These are phyloP conservation scores for Spatholobus suberectus DNA, from an alignment of 306 rosid genomes.

Conservation along the genomic window DNA sequence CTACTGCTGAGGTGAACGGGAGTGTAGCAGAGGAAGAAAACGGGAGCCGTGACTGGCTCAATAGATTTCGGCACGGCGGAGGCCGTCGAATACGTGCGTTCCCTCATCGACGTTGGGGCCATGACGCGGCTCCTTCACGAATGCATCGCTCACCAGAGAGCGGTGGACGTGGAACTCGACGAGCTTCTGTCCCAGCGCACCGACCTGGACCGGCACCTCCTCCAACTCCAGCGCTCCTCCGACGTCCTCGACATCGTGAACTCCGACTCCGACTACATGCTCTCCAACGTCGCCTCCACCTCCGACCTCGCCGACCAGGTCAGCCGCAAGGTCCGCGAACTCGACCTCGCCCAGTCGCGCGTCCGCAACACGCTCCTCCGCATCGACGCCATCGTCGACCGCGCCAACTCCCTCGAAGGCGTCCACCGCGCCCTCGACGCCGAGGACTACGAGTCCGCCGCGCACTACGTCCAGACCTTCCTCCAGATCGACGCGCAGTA, in stretches of 20 bases:
- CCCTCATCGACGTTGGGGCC: slow-evolving; percentile 54
- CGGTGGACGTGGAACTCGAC: slow-evolving; percentile 71
- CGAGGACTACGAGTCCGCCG: slow-evolving; percentile 79
- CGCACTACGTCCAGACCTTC: slow-evolving; percentile 65
- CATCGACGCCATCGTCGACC: slow-evolving; percentile 83
- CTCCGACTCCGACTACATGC: slow-evolving; percentile 66
- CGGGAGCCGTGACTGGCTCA: slow-evolving; percentile 30
- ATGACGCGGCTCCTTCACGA: slow-evolving; percentile 56
- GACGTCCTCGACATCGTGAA: slow-evolving; percentile 74
- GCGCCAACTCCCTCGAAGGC: slow-evolving; percentile 80
- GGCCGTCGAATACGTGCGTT: slow-evolving; percentile 48
- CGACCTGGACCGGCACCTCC: slow-evolving; percentile 80
- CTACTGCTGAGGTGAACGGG: not conserved
- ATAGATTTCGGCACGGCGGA: slow-evolving; percentile 49
- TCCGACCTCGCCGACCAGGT: slow-evolving; percentile 54
- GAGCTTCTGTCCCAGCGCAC: slow-evolving; percentile 74
- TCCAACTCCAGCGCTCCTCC: slow-evolving; percentile 70
- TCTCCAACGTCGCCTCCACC: slow-evolving; percentile 50
- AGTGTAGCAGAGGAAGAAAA: slow-evolving; percentile 40
- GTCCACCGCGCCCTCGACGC: slow-evolving; percentile 64
- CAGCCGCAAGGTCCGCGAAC: slow-evolving; percentile 84
- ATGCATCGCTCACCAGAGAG: slow-evolving; percentile 56
- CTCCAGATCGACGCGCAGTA: slow-evolving; percentile 77
- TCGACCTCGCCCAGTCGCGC: slow-evolving; percentile 90
- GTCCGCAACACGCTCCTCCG: slow-evolving; percentile 80